phyloP scores from a whole-genome alignment of 352 stramenopile genomes.

The Phytophthora capsici region DNA sequence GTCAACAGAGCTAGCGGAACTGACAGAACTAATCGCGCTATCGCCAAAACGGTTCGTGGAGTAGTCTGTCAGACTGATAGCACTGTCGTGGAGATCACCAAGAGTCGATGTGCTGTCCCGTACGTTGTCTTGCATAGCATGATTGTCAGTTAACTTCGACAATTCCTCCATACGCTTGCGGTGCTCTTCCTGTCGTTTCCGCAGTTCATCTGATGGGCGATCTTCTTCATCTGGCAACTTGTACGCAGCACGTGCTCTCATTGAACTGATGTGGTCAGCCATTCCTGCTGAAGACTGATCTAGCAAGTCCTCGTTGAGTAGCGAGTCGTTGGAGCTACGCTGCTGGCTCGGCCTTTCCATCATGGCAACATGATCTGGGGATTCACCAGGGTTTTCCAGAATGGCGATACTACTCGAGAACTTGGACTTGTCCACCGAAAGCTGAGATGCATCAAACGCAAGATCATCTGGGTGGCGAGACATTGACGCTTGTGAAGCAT shows the following conservation, averaged over 20 bases:
- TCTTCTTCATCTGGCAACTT: slow-evolving; percentile 44
- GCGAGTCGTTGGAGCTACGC: slow-evolving; percentile 35
- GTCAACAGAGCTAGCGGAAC: slow-evolving; percentile 29
- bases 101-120: slow-evolving; percentile 55
- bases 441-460: slow-evolving; percentile 34
- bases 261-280: slow-evolving; percentile 47
- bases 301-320: slow-evolving; percentile 55
- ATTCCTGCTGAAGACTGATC: slow-evolving; percentile 49
- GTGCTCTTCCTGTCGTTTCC: slow-evolving; percentile 58
- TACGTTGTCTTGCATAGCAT: slow-evolving; percentile 47
- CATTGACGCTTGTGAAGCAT: slow-evolving; percentile 17
- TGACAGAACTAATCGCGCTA: slow-evolving; percentile 27
- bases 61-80: slow-evolving; percentile 33
- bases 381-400: slow-evolving; percentile 30
- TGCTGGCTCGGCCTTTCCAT: slow-evolving; percentile 40
- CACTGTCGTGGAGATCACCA: slow-evolving; percentile 48
- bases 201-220: slow-evolving; percentile 54
- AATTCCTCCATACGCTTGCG: slow-evolving; percentile 69
- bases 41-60: slow-evolving; percentile 29
- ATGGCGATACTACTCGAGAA: slow-evolving; percentile 41
- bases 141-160: slow-evolving; percentile 43
- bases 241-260: slow-evolving; percentile 31
- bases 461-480: slow-evolving; percentile 20
- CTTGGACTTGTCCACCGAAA: slow-evolving; percentile 36
- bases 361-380: slow-evolving; percentile 38